phyloP scores from a whole-genome alignment of 345 rosid species.

The Luvunga scandens region DNA sequence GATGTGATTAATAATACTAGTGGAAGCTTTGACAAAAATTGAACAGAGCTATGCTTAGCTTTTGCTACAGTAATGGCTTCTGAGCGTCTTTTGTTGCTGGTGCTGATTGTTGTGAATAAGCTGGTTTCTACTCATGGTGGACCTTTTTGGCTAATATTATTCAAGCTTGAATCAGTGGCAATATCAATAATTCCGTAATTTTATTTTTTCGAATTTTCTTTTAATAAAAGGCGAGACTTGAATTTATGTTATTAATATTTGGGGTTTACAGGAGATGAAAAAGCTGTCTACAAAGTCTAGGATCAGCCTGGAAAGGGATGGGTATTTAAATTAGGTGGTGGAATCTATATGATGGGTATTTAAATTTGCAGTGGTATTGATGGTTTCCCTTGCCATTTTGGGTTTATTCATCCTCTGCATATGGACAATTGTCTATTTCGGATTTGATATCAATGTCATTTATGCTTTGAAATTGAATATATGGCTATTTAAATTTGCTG shows the following conservation, averaged over 20 bases:
- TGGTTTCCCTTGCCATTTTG: neutral
- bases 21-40: neutral
- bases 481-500: neutral
- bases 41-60: neutral
- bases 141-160: neutral
- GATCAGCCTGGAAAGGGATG: neutral
- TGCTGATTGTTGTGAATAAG: neutral
- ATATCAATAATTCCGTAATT: neutral
- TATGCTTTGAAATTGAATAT: neutral
- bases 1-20: neutral
- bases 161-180: neutral
- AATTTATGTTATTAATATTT: neutral
- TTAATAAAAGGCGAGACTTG: neutral
- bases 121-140: neutral
- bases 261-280: neutral
- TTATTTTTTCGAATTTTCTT: neutral
- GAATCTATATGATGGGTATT: neutral
- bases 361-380: neutral
- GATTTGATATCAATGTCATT: neutral
- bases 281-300: neutral
- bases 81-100: neutral
- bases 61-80: neutral
- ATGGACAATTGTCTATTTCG: neutral
- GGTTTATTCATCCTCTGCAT: neutral
- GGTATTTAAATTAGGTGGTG: neutral